Evolutionary conservation across 2,329 filamentous ascomycete genomes (phyloP).

Genomic region (Sphaerulina populicola): DNA sequence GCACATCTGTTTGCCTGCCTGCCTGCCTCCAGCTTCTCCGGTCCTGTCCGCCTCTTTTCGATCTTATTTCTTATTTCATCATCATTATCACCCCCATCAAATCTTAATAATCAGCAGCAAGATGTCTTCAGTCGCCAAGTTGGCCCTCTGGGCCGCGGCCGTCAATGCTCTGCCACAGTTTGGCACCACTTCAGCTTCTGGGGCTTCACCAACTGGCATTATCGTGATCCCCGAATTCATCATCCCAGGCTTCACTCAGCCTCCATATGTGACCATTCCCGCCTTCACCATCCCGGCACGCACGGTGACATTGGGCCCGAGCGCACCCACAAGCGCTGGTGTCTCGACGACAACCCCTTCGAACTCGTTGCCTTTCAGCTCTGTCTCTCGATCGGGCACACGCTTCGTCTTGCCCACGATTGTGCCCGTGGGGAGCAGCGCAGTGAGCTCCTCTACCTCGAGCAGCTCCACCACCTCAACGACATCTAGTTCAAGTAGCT

Average conservation of each 20-base stretch:
- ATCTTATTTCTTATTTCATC: conserved; percentile 1
- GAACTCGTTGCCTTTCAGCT: too few relatives aligned
- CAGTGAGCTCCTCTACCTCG: too few relatives aligned
- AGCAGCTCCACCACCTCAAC: too few relatives aligned
- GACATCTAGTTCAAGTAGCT: too few relatives aligned
- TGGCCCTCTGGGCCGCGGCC: conserved; percentile 2
- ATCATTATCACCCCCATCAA: too few relatives aligned
- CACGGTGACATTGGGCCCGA: not conserved
- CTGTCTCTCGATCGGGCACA: too few relatives aligned
- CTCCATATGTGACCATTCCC: conserved; percentile 1
- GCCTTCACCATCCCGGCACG: conserved; percentile 2
- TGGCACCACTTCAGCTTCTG: not conserved
- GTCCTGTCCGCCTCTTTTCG: not conserved
- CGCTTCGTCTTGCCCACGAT: too few relatives aligned
- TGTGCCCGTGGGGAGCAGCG: too few relatives aligned
- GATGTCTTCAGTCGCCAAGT: conserved; percentile 4
- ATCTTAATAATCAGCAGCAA: not conserved
- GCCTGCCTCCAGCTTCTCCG: not conserved
- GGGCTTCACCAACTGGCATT: not conserved
- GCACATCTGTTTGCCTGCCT: not conserved
- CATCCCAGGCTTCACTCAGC: not conserved
- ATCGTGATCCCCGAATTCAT: not conserved
- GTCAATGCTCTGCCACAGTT: conserved; percentile 7
- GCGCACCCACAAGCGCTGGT: too few relatives aligned
- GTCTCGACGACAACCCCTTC: too few relatives aligned